phyloP scores from a whole-genome alignment of 176 grass and related monocot species.

The Oryza coarctata region DNA sequence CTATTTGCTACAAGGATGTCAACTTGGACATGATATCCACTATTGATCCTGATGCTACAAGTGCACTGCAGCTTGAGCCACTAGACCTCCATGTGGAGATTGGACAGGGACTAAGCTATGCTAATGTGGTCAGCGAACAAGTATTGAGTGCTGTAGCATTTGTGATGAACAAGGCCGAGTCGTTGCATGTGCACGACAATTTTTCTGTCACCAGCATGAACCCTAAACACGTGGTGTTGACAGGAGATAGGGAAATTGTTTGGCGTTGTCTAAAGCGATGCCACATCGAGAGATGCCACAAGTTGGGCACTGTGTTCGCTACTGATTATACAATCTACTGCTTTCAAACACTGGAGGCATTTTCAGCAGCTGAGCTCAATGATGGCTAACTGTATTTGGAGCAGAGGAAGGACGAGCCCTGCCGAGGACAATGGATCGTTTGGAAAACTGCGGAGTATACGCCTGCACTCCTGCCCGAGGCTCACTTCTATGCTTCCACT shows the following conservation, averaged over 20 bases:
- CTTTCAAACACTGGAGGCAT: background rate
- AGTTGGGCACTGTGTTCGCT: background rate
- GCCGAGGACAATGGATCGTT: accelerated
- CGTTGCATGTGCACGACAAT: background rate
- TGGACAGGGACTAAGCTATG: background rate
- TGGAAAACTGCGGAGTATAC: background rate
- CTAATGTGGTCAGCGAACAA: background rate
- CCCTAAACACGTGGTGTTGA: background rate
- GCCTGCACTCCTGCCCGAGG: background rate
- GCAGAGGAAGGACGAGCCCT: accelerated
- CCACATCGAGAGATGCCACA: background rate
- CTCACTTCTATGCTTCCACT: background rate
- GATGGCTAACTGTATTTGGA: background rate
- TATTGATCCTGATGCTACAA: background rate
- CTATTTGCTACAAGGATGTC: background rate
- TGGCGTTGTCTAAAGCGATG: background rate
- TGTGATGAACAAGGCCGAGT: background rate
- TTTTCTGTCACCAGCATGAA: background rate
- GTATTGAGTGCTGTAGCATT: background rate
- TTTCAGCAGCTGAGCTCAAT: background rate
- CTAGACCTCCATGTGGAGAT: background rate
- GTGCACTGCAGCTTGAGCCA: background rate
- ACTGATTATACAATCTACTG: accelerated
- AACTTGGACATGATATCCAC: background rate
- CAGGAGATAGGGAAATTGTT: accelerated